Base-by-base conservation (phyloP, 192 early-diverging fungal species). In the Chytriomyces sp. region DNA sequence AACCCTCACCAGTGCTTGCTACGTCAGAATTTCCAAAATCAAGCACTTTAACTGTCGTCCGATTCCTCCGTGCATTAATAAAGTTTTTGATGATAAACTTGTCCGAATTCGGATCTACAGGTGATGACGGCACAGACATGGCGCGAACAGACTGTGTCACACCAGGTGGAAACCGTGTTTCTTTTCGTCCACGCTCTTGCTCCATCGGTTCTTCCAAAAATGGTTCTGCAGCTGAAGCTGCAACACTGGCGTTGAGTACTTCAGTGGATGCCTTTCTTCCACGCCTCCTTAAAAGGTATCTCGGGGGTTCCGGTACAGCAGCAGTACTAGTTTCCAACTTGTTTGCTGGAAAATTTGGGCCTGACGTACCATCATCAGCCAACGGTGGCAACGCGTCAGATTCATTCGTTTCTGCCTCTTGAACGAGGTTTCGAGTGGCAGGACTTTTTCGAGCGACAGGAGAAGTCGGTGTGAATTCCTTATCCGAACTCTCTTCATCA, bases 121-220 rank as follows among this genome's bases (percentile, higher is more conserved):
- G 71, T 35, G 71, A 73, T 45, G 53, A 8, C 10, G 71, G 71
- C 16, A 73, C 60, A 73, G 71, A 73, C 23, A 60, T 11, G 8
- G 71, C 53, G n/a, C 71, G 71, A 10, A 10, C 9, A 8, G 50
- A 18, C 50, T 8, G 50, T 53, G 8, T 18, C 24, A 35, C 24
- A n/a, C 24, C 49, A 16, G 45, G 53, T 35, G 71, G 71, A 6
- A 60, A 62, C 10, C 9, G 44, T 6, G 66, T 68, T 46, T 47
- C 43, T 13, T 6, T 23, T 23, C 66, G 66, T 13, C 66, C 66
- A n/a, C n/a, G n/a, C n/a, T n/a, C n/a, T n/a, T n/a, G n/a, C n/a
- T n/a, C n/a, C n/a, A n/a, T 8, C 62, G 18, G 10, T 23, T 28
- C 18, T 18, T 23, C 62, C 7, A 23, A 64, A 28, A 23, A 8